Base-by-base conservation (phyloP, 371 early-diverging fungal species). In the Apophysomyces ossiformis region DNA sequence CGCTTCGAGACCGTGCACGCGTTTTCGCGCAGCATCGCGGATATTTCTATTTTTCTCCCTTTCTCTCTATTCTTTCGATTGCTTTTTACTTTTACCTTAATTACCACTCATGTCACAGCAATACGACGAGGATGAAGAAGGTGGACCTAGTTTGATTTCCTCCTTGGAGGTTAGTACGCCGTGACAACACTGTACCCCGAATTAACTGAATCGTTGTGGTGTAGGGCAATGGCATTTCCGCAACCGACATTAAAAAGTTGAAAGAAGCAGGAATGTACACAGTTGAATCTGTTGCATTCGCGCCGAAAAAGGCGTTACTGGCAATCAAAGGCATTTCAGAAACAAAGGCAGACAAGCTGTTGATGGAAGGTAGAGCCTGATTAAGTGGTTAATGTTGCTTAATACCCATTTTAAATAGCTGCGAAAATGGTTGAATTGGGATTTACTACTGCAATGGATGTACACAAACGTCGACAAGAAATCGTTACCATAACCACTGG, bases 241-340 rank as follows among this genome's bases (percentile, higher is more conserved):
- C 90, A 4, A 79, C 90, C 9, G 98, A 98, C 66, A 84, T 96
- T 60, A 88, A 91, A 69, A 97, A 95, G 76, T 85, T 98, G 9
- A 83, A 85, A 36, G 98, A 97, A 18, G 96, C 93, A 9, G 99
- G 99, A 0, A 97, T 86, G 75, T 88, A 89, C 70, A 99, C 99
- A 1, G 94, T 99, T 7, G 99, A 99, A 76, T 72, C 97, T 1
- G 82, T 99, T 64, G 99, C 99, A 7, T 99, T 89, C 83, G 97
- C 99, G 1, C 98, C 99, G 2, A 95, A 95, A 72, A 99, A 98
- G 78, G 78, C 85, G 47, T 80, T 99, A 15, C 75, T 99, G 11
- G 77, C 85, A 12, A 94, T 99, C 73, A 99, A 99, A 79, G 99
- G 99, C 57, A 95, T 99, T 70, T 95, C 97, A 1, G 99, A 99